These are phyloP conservation scores for Eutrema salsugineum DNA, from an alignment of 441 rosid species.

Conservation along the genomic window DNA sequence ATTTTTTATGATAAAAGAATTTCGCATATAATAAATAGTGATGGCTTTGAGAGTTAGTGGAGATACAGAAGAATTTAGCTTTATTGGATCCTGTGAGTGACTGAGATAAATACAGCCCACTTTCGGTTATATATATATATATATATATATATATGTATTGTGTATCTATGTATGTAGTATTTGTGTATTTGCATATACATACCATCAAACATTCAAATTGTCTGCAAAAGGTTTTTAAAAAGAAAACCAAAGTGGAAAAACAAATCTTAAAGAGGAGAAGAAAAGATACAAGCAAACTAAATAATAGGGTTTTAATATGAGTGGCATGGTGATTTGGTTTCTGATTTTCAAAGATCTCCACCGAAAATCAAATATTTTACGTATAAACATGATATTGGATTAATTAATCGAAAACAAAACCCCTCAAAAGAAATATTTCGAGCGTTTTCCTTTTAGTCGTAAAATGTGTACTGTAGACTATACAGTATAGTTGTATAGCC, in stretches of 20 bases:
- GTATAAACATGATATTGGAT: background rate
- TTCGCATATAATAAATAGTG: background rate
- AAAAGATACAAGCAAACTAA: slow-evolving; percentile 6
- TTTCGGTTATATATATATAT: background rate
- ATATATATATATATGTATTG: background rate
- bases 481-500: background rate
- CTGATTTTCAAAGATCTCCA: slow-evolving; percentile 43
- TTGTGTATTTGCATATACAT: slow-evolving; percentile 2
- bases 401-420: background rate
- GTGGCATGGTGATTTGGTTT: slow-evolving; percentile 27
- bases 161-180: background rate
- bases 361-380: background rate
- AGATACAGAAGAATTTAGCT: slow-evolving; percentile 32
- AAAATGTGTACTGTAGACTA: too few relatives aligned
- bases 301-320: background rate
- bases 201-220: slow-evolving; percentile 21
- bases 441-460: background rate
- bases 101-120: slow-evolving; percentile 24
- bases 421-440: background rate
- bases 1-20: background rate
- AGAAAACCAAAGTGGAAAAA: background rate
- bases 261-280: background rate
- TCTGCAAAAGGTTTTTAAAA: background rate
- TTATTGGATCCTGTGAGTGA: slow-evolving; percentile 74
- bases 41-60: slow-evolving; percentile 28